Conservation (phyloP, 192 early-diverging fungal species). For the Jimgerdemannia lactiflua region DNA sequence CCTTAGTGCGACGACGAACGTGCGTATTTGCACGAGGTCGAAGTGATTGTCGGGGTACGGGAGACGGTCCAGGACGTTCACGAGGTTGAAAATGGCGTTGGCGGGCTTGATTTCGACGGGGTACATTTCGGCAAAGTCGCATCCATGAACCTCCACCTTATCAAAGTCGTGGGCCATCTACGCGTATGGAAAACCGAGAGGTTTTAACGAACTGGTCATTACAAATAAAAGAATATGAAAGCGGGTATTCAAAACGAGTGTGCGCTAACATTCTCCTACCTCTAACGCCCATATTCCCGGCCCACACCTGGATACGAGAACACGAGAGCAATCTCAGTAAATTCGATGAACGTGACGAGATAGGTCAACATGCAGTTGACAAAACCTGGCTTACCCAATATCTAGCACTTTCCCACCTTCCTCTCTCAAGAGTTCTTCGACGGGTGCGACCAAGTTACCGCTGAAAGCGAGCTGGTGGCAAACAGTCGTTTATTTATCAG, state of each 20-base stretch:
- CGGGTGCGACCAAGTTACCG: not conserved
- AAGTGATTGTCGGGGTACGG: conserved; percentile 38
- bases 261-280: not conserved
- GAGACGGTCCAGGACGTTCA: conserved; percentile 30
- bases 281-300: conserved; percentile 31
- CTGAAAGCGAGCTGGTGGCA: not conserved
- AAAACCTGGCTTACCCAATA: not conserved
- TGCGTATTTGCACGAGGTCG: conserved; percentile 25
- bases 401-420: not conserved
- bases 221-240: too few relatives aligned
- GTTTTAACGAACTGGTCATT: too few relatives aligned
- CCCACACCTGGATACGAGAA: not conserved
- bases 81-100: conserved; percentile 36
- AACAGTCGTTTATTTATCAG: too few relatives aligned
- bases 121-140: conserved; percentile 35
- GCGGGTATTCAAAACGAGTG: too few relatives aligned
- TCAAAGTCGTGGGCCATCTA: conserved; percentile 27
- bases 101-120: conserved; percentile 31
- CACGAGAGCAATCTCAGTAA: not conserved
- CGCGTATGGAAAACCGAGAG: too few relatives aligned
- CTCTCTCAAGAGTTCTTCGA: not conserved
- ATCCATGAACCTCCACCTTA: conserved; percentile 25
- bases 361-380: not conserved
- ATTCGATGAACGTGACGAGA: not conserved
- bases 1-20: not conserved